phyloP scores from a whole-genome alignment of 2,329 filamentous ascomycete genomes.

The Penicillium sclerotiorum region DNA sequence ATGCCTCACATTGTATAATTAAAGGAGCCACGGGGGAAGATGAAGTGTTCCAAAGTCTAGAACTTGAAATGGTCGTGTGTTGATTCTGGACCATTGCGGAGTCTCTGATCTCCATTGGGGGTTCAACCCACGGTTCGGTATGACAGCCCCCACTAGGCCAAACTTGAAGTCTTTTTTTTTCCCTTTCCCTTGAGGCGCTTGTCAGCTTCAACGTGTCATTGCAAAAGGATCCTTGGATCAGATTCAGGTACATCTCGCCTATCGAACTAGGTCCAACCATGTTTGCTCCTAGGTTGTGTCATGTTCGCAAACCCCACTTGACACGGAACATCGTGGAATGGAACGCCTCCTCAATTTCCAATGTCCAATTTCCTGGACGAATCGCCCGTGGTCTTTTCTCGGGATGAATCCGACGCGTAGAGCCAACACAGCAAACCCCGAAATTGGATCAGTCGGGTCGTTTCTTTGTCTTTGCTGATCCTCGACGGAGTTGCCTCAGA shows the following conservation, averaged over 20 bases:
- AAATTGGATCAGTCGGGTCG: too few relatives aligned
- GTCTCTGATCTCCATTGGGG: conserved; percentile 19
- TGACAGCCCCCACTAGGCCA: conserved; percentile 18
- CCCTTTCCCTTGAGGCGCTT: background rate
- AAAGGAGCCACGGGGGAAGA: conserved; percentile 1
- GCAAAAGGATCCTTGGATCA: too few relatives aligned
- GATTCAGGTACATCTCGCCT: background rate
- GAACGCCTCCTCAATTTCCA: too few relatives aligned
- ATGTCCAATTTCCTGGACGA: too few relatives aligned
- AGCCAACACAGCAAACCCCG: too few relatives aligned
- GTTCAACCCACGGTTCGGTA: conserved; percentile 17
- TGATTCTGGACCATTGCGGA: conserved; percentile 23
- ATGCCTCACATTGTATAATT: conserved; percentile 5
- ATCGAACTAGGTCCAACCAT: conserved; percentile 1
- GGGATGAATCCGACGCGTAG: too few relatives aligned
- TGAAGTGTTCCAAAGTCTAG: conserved; percentile 9
- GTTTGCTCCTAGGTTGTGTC: background rate
- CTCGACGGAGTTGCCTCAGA: too few relatives aligned
- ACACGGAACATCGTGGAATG: background rate
- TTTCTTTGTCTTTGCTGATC: too few relatives aligned
- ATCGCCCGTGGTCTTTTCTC: too few relatives aligned
- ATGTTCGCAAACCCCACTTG: background rate
- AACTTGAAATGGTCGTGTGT: background rate
- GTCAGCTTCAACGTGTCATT: background rate
- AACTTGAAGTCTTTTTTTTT: background rate